These are phyloP conservation scores for Chrysanthemum makinoi DNA, from an alignment of 129 eudicot genomes.

Conservation along the genomic window DNA sequence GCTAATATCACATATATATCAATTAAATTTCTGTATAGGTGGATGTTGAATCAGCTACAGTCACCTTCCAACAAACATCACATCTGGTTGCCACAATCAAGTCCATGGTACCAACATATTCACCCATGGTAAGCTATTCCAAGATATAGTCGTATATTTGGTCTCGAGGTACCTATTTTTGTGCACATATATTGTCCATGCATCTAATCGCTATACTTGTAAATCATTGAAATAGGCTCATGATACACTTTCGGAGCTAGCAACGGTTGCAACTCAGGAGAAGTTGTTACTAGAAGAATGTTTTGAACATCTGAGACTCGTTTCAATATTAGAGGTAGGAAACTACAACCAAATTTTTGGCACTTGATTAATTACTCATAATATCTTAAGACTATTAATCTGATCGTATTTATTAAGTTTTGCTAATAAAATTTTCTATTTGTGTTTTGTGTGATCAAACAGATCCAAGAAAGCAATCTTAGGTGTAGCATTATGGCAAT, in stretches of 20 bases:
- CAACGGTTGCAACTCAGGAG: slow-evolving; percentile 59
- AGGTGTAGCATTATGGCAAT: slow-evolving; percentile 39
- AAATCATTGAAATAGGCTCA: slow-evolving; percentile 38
- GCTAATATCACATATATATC: neutral
- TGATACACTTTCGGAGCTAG: slow-evolving; percentile 53
- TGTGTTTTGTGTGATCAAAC: slow-evolving; percentile 19
- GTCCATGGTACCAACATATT: slow-evolving; percentile 34
- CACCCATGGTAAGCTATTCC: slow-evolving; percentile 42
- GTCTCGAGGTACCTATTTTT: neutral
- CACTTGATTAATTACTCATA: neutral
- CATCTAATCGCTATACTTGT: neutral
- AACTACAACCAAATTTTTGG: neutral
- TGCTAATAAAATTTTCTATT: neutral
- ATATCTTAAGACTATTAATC: neutral
- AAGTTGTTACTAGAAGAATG: slow-evolving; percentile 69
- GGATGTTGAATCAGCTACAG: slow-evolving; percentile 42
- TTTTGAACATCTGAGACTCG: slow-evolving; percentile 49
- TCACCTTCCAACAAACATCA: slow-evolving; percentile 51
- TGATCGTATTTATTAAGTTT: neutral
- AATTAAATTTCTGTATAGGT: slow-evolving; percentile 30
- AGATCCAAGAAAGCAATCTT: slow-evolving; percentile 56
- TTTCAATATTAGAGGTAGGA: slow-evolving; percentile 64
- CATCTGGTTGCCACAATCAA: slow-evolving; percentile 46
- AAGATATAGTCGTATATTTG: neutral
- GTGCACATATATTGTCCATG: neutral